phyloP scores from a whole-genome alignment of 129 eudicot genomes.

The Tagetes erecta region DNA sequence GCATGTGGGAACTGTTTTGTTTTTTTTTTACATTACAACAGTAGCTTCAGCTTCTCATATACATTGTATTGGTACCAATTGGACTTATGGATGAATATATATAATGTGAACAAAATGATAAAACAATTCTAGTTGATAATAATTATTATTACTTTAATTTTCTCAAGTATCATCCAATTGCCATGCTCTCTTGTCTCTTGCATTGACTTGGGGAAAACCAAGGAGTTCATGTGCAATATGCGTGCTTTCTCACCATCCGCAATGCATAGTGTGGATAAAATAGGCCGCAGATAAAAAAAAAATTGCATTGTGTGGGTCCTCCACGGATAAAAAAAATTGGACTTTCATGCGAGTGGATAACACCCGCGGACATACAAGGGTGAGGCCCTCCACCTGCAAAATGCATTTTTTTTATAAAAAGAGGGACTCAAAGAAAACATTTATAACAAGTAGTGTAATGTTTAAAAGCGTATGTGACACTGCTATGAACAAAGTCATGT shows the following conservation, averaged over 20 bases:
- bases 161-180: constrained; percentile 28
- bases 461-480: neutral
- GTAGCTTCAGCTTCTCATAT: constrained; percentile 36
- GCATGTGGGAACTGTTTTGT: constrained; percentile 31
- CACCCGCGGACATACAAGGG: neutral
- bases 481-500: neutral
- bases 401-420: neutral
- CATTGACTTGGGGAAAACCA: constrained; percentile 36
- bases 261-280: neutral
- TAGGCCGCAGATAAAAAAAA: neutral
- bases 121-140: constrained; percentile 25
- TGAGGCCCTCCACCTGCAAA: neutral
- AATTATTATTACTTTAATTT: constrained; percentile 21
- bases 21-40: constrained; percentile 19
- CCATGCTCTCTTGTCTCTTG: constrained; percentile 31
- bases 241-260: constrained; percentile 19
- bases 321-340: neutral
- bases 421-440: too few relatives aligned
- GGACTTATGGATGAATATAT: constrained; percentile 31
- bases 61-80: constrained; percentile 33
- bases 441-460: neutral
- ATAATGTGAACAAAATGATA: constrained; percentile 29
- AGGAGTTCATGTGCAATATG: constrained; percentile 29
- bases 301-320: neutral
- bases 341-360: neutral